phyloP scores from a whole-genome alignment of 2,329 filamentous ascomycete genomes.

The Colletotrichum musae region DNA sequence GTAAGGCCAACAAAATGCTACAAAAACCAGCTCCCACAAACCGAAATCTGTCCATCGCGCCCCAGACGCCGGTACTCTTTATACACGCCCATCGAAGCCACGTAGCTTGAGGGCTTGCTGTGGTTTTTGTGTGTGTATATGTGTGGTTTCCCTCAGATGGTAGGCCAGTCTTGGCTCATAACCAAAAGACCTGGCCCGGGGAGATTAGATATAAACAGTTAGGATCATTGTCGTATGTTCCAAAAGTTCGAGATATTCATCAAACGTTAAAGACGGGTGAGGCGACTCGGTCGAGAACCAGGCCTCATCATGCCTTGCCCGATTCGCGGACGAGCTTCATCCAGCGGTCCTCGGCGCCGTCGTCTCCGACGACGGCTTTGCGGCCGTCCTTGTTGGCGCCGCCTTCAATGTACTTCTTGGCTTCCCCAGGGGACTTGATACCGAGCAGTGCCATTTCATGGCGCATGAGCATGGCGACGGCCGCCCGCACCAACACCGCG shows the following conservation, averaged over 20 bases:
- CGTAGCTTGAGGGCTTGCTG: conserved; percentile 2
- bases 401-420: conserved; percentile 56
- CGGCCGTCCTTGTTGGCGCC: conserved; percentile 39
- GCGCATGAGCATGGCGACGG: conserved; percentile 75
- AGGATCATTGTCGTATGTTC: conserved; percentile 40
- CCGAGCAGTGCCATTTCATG: conserved; percentile 67
- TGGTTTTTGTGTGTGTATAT: conserved; percentile 16
- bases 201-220: conserved; percentile 42
- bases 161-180: neutral
- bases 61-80: conserved; percentile 40
- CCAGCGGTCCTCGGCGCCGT: conserved; percentile 66
- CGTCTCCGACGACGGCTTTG: conserved; percentile 39
- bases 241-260: conserved; percentile 37
- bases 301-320: conserved; percentile 51
- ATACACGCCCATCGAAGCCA: conserved; percentile 29
- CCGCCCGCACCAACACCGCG: conserved; percentile 77
- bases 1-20: conserved; percentile 18
- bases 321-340: conserved; percentile 57
- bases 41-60: conserved; percentile 32
- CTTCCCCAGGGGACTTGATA: conserved; percentile 60
- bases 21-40: conserved; percentile 33
- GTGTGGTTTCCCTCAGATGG: conserved; percentile 31
- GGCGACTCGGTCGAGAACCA: neutral
- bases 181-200: conserved; percentile 11
- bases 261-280: conserved; percentile 28